Percentiles rank a stretch among this genome's conserved stretches.
Conservation (phyloP, 139 green algal species). For the Medakamo hakoo region DNA sequence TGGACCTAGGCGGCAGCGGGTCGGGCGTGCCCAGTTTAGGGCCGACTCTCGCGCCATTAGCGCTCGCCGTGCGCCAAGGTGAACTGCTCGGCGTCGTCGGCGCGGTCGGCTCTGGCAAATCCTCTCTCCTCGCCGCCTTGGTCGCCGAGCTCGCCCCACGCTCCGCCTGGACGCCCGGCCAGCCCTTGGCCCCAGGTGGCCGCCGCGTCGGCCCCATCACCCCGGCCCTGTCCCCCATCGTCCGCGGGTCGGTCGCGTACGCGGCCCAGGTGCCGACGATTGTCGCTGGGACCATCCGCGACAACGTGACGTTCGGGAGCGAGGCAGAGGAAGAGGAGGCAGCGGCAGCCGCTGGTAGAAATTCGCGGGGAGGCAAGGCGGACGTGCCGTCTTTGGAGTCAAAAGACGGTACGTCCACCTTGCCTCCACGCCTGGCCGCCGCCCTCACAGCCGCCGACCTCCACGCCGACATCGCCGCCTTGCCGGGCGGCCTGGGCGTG, state of each 20-base stretch:
- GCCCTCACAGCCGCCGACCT: conserved; percentile 47
- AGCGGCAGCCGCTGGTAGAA: background rate
- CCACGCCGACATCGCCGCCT: conserved; percentile 41
- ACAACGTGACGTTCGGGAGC: no score
- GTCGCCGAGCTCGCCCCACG: conserved; percentile 59
- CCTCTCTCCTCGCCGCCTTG: conserved; percentile 49
- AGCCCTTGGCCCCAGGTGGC: background rate
- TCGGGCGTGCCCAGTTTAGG: no score
- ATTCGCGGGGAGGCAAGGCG: background rate
- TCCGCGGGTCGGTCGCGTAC: conserved; percentile 48
- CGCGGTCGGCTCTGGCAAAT: conserved; percentile 55
- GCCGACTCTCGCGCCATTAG: no score
- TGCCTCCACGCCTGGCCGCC: conserved; percentile 12
- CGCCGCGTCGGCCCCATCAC: background rate
- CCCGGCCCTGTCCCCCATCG: conserved; percentile 8
- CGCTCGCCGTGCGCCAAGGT: no score
- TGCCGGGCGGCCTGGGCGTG: conserved; percentile 71
- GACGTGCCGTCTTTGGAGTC: background rate
- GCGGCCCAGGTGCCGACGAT: conserved; percentile 66
- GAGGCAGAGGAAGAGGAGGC: no score
- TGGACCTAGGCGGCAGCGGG: no score
- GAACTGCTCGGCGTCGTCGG: conserved; percentile 56
- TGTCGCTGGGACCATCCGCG: conserved; percentile 32
- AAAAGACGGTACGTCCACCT: background rate
- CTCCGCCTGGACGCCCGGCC: background rate